Conservation (phyloP, 1,284 basidiomycete species). For the Trametes pubescens region DNA sequence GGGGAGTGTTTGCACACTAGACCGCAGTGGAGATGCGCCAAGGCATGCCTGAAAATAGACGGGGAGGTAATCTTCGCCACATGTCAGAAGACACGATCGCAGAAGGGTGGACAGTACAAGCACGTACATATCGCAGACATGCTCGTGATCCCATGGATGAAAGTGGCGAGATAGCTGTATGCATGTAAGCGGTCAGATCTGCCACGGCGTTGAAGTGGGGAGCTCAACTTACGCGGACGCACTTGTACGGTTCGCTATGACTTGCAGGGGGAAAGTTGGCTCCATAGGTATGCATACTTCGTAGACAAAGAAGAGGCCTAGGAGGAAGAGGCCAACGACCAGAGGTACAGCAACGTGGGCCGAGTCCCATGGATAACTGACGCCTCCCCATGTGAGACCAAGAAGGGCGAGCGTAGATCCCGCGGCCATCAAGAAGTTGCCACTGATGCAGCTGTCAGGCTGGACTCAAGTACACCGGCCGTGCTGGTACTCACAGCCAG, state of each 20-base stretch:
- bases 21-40: slow-evolving; percentile 37
- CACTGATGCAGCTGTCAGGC: slow-evolving; percentile 11
- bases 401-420: slow-evolving; percentile 27
- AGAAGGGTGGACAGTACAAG: not conserved
- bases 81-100: not conserved
- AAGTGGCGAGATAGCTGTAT: slow-evolving; percentile 34
- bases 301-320: slow-evolving; percentile 29
- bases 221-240: slow-evolving; percentile 37
- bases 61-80: slow-evolving; percentile 43
- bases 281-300: slow-evolving; percentile 18
- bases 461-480: too few species aligned
- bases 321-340: slow-evolving; percentile 29
- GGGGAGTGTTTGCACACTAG: slow-evolving; percentile 39
- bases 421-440: slow-evolving; percentile 30
- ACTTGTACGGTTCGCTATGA: slow-evolving; percentile 43
- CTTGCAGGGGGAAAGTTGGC: slow-evolving; percentile 39
- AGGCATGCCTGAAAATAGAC: slow-evolving; percentile 51
- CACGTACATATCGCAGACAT: slow-evolving; percentile 26
- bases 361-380: slow-evolving; percentile 32
- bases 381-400: slow-evolving; percentile 35
- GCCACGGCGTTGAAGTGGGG: not conserved
- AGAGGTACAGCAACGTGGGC: slow-evolving; percentile 32
- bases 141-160: slow-evolving; percentile 28
- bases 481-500: slow-evolving; percentile 36
- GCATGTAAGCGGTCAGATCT: not conserved